Percentiles rank a stretch among this genome's conserved stretches.
These are phyloP conservation scores for Annulohypoxylon maeteangense DNA, from an alignment of 495 filamentous ascomycete genomes.

Conservation along the genomic window DNA sequence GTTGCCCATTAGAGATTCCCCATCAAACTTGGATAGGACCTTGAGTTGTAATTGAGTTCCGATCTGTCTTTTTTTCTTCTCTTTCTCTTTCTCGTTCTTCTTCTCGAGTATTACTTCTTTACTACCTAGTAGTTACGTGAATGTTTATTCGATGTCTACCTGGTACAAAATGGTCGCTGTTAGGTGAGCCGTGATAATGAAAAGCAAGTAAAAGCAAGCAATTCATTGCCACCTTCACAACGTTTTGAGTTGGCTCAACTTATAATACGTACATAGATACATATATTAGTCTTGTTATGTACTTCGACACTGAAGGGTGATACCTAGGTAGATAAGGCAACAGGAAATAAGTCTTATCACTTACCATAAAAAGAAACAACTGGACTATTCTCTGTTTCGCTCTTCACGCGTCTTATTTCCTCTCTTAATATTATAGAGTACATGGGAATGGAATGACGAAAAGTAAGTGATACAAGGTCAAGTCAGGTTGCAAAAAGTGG, in stretches of 20 bases:
- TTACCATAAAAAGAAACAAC: conserved; percentile 7
- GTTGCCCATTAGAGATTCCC: conserved; percentile 15
- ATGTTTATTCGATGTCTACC: conserved; percentile 25
- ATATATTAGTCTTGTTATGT: neutral
- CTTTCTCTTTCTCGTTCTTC: no score
- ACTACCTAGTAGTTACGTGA: conserved; percentile 7
- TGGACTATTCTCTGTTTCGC: conserved; percentile 28
- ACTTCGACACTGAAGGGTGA: conserved; percentile 7
- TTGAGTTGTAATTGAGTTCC: conserved; percentile 19
- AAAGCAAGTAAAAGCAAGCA: conserved; percentile 31
- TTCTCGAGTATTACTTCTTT: conserved; percentile 14
- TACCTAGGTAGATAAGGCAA: conserved; percentile 16
- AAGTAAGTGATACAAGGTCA: conserved; percentile 14
- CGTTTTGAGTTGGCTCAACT: neutral
- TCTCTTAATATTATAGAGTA: neutral
- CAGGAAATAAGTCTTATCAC: neutral
- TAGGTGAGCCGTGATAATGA: conserved; percentile 5
- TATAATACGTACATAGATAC: conserved; percentile 12
- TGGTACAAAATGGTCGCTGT: conserved; percentile 15
- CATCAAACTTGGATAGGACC: neutral
- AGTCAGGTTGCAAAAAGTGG: conserved; percentile 19
- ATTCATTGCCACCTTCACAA: conserved; percentile 14
- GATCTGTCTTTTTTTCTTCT: conserved; percentile 32
- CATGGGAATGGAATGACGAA: conserved; percentile 14
- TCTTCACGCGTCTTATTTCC: neutral